phyloP scores from a whole-genome alignment of 106 monocot genomes.

The Posidonia australis region DNA sequence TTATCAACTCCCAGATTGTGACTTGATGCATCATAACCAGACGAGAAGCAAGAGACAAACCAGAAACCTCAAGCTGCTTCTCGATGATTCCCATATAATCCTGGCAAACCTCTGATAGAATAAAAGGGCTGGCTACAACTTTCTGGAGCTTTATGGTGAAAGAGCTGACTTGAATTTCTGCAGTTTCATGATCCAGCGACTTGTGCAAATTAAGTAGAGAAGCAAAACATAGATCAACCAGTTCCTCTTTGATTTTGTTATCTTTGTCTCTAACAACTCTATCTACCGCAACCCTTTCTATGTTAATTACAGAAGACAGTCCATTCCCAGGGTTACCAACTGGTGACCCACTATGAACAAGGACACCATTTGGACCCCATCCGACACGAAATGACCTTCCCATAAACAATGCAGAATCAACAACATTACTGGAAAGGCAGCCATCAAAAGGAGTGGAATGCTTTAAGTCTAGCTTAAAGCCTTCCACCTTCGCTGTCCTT shows the following conservation, averaged over 20 bases:
- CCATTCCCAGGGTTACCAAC: constrained; percentile 30
- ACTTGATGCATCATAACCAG: constrained; percentile 78
- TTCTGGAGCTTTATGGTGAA: constrained; percentile 54
- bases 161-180: constrained; percentile 29
- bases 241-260: constrained; percentile 53
- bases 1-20: constrained; percentile 84
- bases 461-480: constrained; percentile 67
- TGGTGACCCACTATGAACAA: constrained; percentile 79
- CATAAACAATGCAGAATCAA: constrained; percentile 92
- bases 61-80: constrained; percentile 58
- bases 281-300: constrained; percentile 75
- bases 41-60: constrained; percentile 55
- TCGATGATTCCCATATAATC: constrained; percentile 69
- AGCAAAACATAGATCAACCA: constrained; percentile 66
- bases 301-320: constrained; percentile 67
- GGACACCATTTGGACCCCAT: constrained; percentile 94
- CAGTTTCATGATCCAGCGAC: constrained; percentile 52
- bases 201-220: constrained; percentile 63
- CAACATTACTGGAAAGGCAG: constrained; percentile 43
- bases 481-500: constrained; percentile 46
- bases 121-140: constrained; percentile 39
- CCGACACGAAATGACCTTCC: constrained; percentile 96
- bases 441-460: constrained; percentile 47
- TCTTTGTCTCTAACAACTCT: constrained; percentile 60
- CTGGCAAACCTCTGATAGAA: constrained; percentile 59